phyloP scores from a whole-genome alignment of 164 flowering plant species.

The Litsea cubeba region DNA sequence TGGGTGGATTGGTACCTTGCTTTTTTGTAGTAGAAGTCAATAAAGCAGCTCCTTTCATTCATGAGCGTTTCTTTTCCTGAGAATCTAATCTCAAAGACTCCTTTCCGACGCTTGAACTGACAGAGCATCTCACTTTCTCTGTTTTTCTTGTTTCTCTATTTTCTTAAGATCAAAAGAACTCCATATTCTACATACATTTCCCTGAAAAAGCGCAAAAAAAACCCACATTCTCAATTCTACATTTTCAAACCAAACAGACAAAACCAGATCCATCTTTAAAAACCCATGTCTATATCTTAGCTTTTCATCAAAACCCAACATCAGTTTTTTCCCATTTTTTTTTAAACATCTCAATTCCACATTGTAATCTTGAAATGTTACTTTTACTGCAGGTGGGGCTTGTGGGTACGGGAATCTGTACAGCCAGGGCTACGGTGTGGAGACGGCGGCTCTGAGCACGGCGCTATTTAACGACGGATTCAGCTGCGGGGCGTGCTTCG shows the following conservation, averaged over 20 bases:
- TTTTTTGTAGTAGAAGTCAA: neutral
- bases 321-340: neutral
- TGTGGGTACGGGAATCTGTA: conserved; percentile 56
- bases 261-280: neutral
- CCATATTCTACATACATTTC: no score
- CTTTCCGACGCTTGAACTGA: no score
- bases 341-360: no score
- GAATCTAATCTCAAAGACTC: no score
- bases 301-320: neutral
- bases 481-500: conserved; percentile 55
- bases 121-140: no score
- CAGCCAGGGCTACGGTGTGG: conserved; percentile 56
- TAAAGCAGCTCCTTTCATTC: no score
- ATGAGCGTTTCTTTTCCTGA: no score
- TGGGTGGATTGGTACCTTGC: no score
- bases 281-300: neutral
- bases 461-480: conserved; percentile 54
- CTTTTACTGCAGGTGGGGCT: conserved; percentile 38
- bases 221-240: no score
- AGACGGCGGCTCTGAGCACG: conserved; percentile 54
- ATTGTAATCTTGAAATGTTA: neutral
- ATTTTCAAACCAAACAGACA: neutral
- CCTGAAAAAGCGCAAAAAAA: no score
- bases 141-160: no score
- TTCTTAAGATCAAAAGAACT: no score